These are phyloP conservation scores for Phaeoacremonium minimum DNA, from an alignment of 2,329 filamentous ascomycete species.

Conservation along the genomic window DNA sequence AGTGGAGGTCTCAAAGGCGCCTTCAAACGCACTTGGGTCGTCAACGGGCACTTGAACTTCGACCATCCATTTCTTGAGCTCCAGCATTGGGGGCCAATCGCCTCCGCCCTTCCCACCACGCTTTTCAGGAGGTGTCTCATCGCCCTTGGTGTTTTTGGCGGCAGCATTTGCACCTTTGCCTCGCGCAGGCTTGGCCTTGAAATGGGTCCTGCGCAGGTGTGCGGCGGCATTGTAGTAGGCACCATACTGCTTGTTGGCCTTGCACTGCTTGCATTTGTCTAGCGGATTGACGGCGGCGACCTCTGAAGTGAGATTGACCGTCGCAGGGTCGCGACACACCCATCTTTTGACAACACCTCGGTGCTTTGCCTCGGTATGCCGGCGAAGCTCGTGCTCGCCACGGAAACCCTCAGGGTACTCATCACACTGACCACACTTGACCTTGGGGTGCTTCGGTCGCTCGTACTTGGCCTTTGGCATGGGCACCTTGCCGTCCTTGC, in stretches of 20 bases:
- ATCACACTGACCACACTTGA: slow-evolving; percentile 65
- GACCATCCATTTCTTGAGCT: slow-evolving; percentile 57
- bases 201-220: slow-evolving; percentile 83
- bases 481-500: slow-evolving; percentile 35
- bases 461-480: slow-evolving; percentile 40
- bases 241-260: slow-evolving; percentile 72
- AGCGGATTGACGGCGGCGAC: slow-evolving; percentile 60
- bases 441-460: slow-evolving; percentile 67
- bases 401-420: slow-evolving; percentile 76
- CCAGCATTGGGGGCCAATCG: slow-evolving; percentile 51
- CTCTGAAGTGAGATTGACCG: slow-evolving; percentile 30
- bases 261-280: slow-evolving; percentile 79
- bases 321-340: slow-evolving; percentile 51
- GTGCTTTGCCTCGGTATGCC: slow-evolving; percentile 66
- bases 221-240: slow-evolving; percentile 95
- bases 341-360: slow-evolving; percentile 48
- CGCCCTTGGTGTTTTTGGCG: slow-evolving; percentile 21
- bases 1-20: slow-evolving; percentile 26
- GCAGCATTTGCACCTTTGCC: slow-evolving; percentile 32
- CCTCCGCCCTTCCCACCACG: slow-evolving; percentile 51
- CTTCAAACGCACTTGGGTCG: slow-evolving; percentile 29
- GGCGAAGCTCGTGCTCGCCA: slow-evolving; percentile 76
- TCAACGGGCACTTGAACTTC: slow-evolving; percentile 41
- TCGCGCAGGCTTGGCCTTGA: slow-evolving; percentile 59
- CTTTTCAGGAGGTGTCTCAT: slow-evolving; percentile 29